Percentiles rank a stretch among this genome's conserved stretches.
phyloP scores from a whole-genome alignment of 345 rosid species.

The Syzygium oleosum region DNA sequence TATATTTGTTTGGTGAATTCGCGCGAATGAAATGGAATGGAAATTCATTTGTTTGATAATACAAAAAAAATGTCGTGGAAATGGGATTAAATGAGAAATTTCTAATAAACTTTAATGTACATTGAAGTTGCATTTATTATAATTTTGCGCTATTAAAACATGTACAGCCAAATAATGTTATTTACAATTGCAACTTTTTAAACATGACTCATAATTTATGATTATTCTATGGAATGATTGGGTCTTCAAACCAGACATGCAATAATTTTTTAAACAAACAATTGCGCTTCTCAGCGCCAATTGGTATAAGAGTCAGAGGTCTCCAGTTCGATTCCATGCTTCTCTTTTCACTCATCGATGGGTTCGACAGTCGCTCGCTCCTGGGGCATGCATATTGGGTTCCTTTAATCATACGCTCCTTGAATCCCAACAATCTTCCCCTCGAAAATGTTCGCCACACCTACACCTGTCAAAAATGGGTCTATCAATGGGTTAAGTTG shows the following conservation, averaged over 20 bases:
- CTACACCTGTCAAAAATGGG: neutral
- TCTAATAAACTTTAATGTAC: neutral
- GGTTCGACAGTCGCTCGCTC: neutral
- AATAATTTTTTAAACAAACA: too few relatives aligned
- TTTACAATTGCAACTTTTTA: neutral
- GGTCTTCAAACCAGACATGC: too few relatives aligned
- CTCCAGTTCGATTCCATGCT: neutral
- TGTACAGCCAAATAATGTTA: neutral
- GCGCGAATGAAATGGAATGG: too few relatives aligned
- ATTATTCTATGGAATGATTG: too few relatives aligned
- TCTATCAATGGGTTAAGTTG: too few relatives aligned
- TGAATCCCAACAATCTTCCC: neutral
- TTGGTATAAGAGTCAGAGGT: neutral
- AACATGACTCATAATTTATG: neutral
- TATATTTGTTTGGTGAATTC: too few relatives aligned
- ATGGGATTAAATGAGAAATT: neutral
- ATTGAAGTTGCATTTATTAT: too few relatives aligned
- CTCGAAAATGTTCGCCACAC: neutral
- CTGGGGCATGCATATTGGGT: neutral
- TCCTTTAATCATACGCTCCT: neutral
- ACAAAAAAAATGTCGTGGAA: neutral
- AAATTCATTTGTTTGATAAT: neutral
- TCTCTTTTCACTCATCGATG: neutral
- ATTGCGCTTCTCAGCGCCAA: too few relatives aligned
- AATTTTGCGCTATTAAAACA: too few relatives aligned